Conservation (phyloP, 805 yeast species). For the Saccharomyces jurei region DNA sequence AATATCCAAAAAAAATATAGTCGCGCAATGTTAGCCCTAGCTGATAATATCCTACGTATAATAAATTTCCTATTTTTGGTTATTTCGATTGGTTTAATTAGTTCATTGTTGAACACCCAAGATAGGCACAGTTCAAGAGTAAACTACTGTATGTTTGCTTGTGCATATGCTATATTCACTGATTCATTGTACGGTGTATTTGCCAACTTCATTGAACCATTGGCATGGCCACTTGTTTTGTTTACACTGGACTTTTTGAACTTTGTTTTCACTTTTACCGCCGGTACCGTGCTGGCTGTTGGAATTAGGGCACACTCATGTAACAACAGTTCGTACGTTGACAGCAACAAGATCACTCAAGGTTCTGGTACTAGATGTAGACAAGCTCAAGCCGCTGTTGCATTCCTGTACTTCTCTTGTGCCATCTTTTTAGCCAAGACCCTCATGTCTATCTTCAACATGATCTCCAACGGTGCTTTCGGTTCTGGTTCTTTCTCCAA, state of each 20-base stretch:
- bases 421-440: slow-evolving; percentile 62
- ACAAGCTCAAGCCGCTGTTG: slow-evolving; percentile 79
- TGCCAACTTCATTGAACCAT: slow-evolving; percentile 60
- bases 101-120: slow-evolving; percentile 68
- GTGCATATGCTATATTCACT: slow-evolving; percentile 75
- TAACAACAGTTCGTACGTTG: slow-evolving; percentile 53
- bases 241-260: slow-evolving; percentile 75
- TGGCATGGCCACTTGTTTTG: slow-evolving; percentile 81
- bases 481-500: slow-evolving; percentile 8
- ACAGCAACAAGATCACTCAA: slow-evolving; percentile 60
- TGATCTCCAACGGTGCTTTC: slow-evolving; percentile 35
- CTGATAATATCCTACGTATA: slow-evolving; percentile 66
- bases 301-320: slow-evolving; percentile 83
- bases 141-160: slow-evolving; percentile 78
- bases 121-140: slow-evolving; percentile 59
- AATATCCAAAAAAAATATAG: neutral
- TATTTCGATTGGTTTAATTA: slow-evolving; percentile 78
- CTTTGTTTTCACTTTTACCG: slow-evolving; percentile 85
- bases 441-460: slow-evolving; percentile 41
- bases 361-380: slow-evolving; percentile 83
- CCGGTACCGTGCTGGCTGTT: slow-evolving; percentile 88
- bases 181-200: slow-evolving; percentile 69
- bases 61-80: slow-evolving; percentile 68
- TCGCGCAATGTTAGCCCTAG: slow-evolving; percentile 50
- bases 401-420: slow-evolving; percentile 79